Base-by-base conservation (phyloP, 441 rosid species). In the Erodium texanum region DNA sequence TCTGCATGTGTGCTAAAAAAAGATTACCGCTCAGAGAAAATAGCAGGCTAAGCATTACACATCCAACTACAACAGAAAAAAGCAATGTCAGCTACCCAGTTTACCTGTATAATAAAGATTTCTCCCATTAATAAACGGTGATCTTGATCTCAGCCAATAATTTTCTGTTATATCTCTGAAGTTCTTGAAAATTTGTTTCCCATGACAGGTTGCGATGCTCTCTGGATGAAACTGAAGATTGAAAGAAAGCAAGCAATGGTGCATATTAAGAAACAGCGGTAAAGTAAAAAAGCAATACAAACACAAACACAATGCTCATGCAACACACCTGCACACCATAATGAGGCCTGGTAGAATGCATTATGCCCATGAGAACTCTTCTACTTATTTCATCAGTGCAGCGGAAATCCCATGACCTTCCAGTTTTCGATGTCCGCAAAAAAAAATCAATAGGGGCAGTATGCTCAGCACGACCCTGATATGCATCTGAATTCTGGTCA, bases 271-370 rank as follows among this genome's bases (percentile, higher is more conserved):
- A 67, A 62, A 52, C 64, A 69, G 75, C 56, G 9, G 32, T 5
- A 1, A 48, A 1, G 19, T 56, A 70, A 62, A n/a, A n/a, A n/a
- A n/a, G n/a, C n/a, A n/a, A n/a, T n/a, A n/a, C n/a, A n/a, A n/a
- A 2, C 12, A 66, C 54, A 45, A 38, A 63, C 16, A 34, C 32
- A 65, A 61, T 23, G 36, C 66, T 29, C 58, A 43, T 19, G 62
- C 29, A 58, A 72, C 76, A 72, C 75, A 94, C 99, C 97, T 94
- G 99, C 71, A 92, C 82, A 65, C 99, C 97, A 75, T 86, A 94
- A 77, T 94, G 99, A 66, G 99, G 99, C 77, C 93, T 77, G 27
- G 87, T 79, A 76, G 90, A 80, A 77, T 94, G 99, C 96, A 72
- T 88, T 74, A 92, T 81, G 56, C 92, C 99, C 99, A 94, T 94